Evolutionary conservation across 75 land plant genomes (phyloP).

Genomic region (Isoetes taiwanensis): DNA sequence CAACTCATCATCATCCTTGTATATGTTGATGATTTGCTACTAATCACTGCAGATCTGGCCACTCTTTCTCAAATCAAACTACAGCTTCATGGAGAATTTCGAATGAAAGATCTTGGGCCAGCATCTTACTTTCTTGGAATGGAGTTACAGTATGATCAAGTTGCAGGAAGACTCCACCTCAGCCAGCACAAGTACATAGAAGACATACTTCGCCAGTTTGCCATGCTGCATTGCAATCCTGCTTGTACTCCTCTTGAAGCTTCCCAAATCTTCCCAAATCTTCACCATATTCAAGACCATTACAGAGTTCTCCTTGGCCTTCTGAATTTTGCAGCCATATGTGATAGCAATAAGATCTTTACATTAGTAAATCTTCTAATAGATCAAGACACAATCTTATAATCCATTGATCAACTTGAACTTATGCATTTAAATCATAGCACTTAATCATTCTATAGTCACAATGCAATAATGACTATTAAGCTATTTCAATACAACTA

Average conservation of each 20-base stretch:
- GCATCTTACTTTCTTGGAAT: slow-evolving; percentile 9
- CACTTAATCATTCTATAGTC: no score
- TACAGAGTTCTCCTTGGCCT: not conserved
- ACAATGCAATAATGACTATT: no score
- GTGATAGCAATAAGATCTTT: no score
- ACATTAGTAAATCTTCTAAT: no score
- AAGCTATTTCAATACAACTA: no score
- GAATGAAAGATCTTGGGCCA: slow-evolving; percentile 13
- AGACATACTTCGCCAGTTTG: no score
- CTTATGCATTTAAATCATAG: no score
- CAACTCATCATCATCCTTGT: not conserved
- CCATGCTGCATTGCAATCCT: no score
- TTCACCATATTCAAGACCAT: not conserved
- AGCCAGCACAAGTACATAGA: no score
- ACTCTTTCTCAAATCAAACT: not conserved
- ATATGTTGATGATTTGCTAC: slow-evolving; percentile 22
- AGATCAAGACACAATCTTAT: no score
- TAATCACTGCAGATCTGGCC: not conserved
- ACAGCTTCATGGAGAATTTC: not conserved
- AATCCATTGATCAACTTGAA: no score
- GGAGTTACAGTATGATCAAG: not conserved
- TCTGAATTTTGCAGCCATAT: not conserved
- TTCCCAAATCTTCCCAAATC: not conserved
- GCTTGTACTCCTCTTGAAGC: not conserved
- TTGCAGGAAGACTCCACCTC: no score